Evolutionary conservation across 148 eudicot genomes (phyloP).

Genomic region (Suaeda aralocaspica): DNA sequence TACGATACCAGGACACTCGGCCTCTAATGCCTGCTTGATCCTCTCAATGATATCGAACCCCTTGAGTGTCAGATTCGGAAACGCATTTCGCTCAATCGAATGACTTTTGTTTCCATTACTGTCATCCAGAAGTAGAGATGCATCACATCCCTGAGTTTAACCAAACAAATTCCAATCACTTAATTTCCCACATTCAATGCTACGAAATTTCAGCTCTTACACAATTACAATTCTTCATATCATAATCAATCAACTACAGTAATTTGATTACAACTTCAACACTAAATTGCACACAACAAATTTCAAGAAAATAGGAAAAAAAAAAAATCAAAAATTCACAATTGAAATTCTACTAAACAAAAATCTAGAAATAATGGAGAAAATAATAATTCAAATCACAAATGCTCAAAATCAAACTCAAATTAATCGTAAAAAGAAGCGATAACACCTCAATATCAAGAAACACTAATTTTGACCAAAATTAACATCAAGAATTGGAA

Average conservation of each 20-base stretch:
- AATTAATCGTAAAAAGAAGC: neutral
- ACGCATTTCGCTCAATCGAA: constrained; percentile 22
- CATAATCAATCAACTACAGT: neutral
- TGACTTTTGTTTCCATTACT: constrained; percentile 26
- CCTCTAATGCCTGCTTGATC: constrained; percentile 26
- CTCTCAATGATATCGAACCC: constrained; percentile 29
- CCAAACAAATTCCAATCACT: neutral
- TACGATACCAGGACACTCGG: constrained; percentile 25
- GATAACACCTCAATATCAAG: neutral
- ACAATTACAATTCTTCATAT: neutral
- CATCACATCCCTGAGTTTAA: constrained; percentile 29
- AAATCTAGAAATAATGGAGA: no score
- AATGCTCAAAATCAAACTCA: no score
- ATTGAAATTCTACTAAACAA: no score
- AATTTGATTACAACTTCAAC: neutral
- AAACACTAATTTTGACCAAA: neutral
- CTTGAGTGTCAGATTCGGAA: constrained; percentile 25
- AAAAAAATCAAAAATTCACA: no score
- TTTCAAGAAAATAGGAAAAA: neutral
- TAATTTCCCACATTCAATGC: neutral
- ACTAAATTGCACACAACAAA: neutral
- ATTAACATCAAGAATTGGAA: neutral
- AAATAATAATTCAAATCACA: no score
- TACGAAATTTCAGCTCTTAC: neutral
- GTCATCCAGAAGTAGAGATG: constrained; percentile 31